Conservation (phyloP, 1,284 basidiomycete species). For the Dichomitus squalens region DNA sequence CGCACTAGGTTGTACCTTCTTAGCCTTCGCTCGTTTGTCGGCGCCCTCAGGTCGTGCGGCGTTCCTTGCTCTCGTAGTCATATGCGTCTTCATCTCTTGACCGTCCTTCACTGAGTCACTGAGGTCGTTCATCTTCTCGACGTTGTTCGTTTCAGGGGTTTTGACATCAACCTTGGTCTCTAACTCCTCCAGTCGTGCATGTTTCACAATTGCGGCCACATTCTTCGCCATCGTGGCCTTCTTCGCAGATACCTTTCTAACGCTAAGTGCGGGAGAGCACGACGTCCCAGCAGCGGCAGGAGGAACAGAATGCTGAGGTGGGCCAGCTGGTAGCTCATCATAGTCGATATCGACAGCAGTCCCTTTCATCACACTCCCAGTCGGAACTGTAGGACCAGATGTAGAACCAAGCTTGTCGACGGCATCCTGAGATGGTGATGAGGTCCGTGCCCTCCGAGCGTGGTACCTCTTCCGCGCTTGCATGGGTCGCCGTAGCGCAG, state of each 20-base stretch:
- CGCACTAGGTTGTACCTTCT: not conserved
- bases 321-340: constrained; percentile 27
- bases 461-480: constrained; percentile 25
- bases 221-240: constrained; percentile 5
- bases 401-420: not conserved
- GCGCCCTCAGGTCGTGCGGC: not conserved
- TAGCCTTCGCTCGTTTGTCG: not conserved
- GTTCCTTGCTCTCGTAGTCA: not conserved
- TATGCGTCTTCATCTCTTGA: not conserved
- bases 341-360: constrained; percentile 23
- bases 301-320: not conserved
- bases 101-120: not conserved
- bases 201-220: not conserved
- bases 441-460: constrained; percentile 24
- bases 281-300: not conserved
- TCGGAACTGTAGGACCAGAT: not conserved
- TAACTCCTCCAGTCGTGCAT: not conserved
- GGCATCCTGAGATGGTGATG: constrained; percentile 15
- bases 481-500: constrained; percentile 17
- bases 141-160: not conserved
- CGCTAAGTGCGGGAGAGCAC: not conserved
- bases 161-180: not conserved
- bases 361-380: not conserved
- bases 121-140: not conserved
- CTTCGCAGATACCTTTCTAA: not conserved